Evolutionary conservation across 148 eudicot genomes (phyloP), one percentile per base, ranked within the genome.

Genomic region (Fagopyrum homotropicum): DNA sequence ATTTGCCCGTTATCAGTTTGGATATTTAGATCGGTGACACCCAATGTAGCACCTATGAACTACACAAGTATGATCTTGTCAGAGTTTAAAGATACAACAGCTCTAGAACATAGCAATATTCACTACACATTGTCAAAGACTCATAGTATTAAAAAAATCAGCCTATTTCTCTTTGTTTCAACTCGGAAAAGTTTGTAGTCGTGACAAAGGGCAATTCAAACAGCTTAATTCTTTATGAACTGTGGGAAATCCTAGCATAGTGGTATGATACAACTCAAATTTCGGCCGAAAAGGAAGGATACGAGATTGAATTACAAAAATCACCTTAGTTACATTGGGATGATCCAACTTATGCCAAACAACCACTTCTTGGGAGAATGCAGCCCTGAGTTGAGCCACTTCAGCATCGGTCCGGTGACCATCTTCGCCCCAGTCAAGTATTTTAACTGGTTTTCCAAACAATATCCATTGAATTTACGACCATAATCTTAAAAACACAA

Each of bases 371-470:
- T 92, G 93, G 11, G 93, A 77, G 83, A 92, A 92, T 79, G 93
- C 93, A 72, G 91, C 80, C 79, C 93, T 89, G 52, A 90, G 79
- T 78, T 89, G 88, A 69, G 87, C 78, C 75, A 90, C 75, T 82
- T 92, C 98, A 77, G 91, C 82, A 6, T 90, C 90, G 61, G 90
- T 83, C 76, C 98, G 84, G 72, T 88, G 96, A 22, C 96, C 91
- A 80, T 90, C 98, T 84, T 92, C 98, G 30, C 96, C 98, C 96
- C 96, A 90, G 79, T 92, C 93, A 43, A 92, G 93, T 77, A 92
- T 86, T 85, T 92, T 92, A 76, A 92, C 98, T 92, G 84, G 47
- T 66, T 66, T 14, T 15, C 14, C n/a, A 66, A 57, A 49, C 3
- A 40, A 63, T 29, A 66, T 35, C 43, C 46, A 66, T 40, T 15